Evolutionary conservation across 257 asterid genomes (phyloP).

Genomic region (Anisodus acutangulus): DNA sequence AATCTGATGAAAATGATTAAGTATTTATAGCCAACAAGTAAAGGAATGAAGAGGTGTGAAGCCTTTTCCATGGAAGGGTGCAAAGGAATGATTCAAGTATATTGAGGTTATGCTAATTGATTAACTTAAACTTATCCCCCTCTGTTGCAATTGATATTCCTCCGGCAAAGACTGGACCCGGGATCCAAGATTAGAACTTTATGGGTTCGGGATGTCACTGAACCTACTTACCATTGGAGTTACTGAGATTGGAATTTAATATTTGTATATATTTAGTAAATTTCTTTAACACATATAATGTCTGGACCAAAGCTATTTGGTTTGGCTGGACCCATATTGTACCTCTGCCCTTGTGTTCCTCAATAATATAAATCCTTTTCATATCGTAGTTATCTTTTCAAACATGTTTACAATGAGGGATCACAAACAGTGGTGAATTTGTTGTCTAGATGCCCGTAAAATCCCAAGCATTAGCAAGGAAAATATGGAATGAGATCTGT

Average conservation of each 20-base stretch:
- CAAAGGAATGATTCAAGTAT: not conserved
- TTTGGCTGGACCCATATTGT: not conserved
- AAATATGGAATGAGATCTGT: not conserved
- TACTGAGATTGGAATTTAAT: no score
- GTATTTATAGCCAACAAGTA: no score
- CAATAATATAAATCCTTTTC: not conserved
- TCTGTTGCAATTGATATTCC: no score
- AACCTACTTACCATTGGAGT: no score
- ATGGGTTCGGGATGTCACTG: no score
- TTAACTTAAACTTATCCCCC: no score
- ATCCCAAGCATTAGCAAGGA: not conserved
- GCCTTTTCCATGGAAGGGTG: no score
- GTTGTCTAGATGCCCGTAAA: not conserved
- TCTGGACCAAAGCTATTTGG: not conserved
- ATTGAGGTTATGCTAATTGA: not conserved
- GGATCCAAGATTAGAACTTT: no score
- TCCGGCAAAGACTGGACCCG: no score
- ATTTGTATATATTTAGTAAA: not conserved
- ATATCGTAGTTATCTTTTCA: not conserved
- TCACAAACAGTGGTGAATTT: constrained; percentile 19
- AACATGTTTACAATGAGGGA: not conserved
- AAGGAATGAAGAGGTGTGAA: no score
- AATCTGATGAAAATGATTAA: no score
- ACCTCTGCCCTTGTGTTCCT: not conserved
- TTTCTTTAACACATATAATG: not conserved